phyloP scores from a whole-genome alignment of 257 asterid species.

The Fraxinus anomala region DNA sequence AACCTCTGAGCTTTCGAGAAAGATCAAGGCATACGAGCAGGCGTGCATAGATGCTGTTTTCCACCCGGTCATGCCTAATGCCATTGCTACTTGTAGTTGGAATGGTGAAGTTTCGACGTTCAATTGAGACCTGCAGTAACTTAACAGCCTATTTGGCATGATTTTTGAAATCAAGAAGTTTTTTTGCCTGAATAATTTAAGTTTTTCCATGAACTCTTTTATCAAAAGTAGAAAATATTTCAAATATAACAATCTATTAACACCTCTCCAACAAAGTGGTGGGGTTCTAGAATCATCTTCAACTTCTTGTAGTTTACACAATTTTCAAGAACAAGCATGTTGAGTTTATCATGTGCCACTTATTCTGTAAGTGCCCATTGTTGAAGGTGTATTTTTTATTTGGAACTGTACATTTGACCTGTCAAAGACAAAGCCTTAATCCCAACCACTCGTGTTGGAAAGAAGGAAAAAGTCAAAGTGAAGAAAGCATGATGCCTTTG shows the following conservation, averaged over 20 bases:
- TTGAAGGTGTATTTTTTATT: constrained; percentile 8
- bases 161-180: too few relatives aligned
- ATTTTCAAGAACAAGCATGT: neutral
- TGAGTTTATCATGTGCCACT: constrained; percentile 5
- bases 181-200: too few relatives aligned
- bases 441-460: neutral
- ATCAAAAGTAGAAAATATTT: too few relatives aligned
- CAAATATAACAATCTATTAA: too few relatives aligned
- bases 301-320: constrained; percentile 3
- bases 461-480: neutral
- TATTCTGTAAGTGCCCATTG: constrained; percentile 20
- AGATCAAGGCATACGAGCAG: constrained; percentile 58
- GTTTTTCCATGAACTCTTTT: too few relatives aligned
- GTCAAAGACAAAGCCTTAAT: constrained; percentile 6
- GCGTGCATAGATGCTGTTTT: constrained; percentile 74
- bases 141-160: too few relatives aligned
- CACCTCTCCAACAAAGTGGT: neutral
- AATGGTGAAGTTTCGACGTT: constrained; percentile 58
- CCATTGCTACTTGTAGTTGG: constrained; percentile 84
- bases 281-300: constrained; percentile 6
- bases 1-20: constrained; percentile 56
- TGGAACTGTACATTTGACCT: constrained; percentile 14
- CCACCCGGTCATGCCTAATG: constrained; percentile 64
- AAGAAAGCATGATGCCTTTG: too few relatives aligned
- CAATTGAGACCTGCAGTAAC: constrained; percentile 20